Conservation (phyloP, 2,329 filamentous ascomycete genomes). For the Albifimbria verrucaria region DNA sequence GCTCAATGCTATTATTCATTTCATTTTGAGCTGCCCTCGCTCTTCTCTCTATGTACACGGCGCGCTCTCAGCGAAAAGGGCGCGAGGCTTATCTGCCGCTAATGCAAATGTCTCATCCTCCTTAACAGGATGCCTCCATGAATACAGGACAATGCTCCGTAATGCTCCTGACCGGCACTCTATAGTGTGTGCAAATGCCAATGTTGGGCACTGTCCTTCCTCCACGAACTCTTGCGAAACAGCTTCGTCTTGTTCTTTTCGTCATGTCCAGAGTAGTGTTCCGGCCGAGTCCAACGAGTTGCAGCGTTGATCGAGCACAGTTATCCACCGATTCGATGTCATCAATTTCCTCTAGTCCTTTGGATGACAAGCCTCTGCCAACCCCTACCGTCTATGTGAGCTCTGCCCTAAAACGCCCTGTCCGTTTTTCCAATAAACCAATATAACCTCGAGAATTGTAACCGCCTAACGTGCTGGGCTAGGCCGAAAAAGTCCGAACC, state of each 20-base stretch:
- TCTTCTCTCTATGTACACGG: background rate
- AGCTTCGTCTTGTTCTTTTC: no score
- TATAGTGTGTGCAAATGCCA: background rate
- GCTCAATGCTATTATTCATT: background rate
- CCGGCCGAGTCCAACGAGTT: no score
- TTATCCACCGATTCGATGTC: no score
- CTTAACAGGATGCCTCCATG: background rate
- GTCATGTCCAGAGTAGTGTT: no score
- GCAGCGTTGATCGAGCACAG: no score
- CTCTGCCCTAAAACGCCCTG: background rate
- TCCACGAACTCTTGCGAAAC: no score
- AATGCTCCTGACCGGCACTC: background rate
- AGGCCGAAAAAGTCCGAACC: constrained; percentile 3
- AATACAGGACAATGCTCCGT: background rate
- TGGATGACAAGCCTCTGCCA: background rate
- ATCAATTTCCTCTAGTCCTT: background rate
- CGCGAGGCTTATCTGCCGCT: background rate
- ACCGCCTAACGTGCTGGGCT: background rate
- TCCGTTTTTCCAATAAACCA: background rate
- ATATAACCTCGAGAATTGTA: background rate
- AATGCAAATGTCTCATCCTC: background rate
- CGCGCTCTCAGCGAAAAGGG: background rate
- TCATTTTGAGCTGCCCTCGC: background rate
- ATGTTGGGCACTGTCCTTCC: background rate
- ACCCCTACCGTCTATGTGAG: background rate